These are phyloP conservation scores for Decorospora gaudefroyi DNA, from an alignment of 2,329 filamentous ascomycete genomes.

Conservation along the genomic window DNA sequence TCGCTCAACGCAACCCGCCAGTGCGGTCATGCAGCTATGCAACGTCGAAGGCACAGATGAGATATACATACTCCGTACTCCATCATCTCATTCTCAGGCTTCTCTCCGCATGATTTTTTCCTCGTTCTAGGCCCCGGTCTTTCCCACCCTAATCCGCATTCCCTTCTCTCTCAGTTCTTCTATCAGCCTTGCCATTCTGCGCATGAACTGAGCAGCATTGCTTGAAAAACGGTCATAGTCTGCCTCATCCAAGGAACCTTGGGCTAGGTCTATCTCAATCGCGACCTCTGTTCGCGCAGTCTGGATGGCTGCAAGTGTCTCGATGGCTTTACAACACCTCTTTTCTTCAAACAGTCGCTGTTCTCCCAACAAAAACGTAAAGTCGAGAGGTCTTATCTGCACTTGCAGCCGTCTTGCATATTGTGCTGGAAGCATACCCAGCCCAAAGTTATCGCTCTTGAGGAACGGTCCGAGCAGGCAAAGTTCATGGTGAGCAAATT, in stretches of 20 bases:
- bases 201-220: constrained; percentile 4
- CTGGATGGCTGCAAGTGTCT: constrained; percentile 6
- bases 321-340: constrained; percentile 8
- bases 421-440: constrained; percentile 15
- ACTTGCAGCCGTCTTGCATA: constrained; percentile 20
- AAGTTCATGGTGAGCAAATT: constrained; percentile 27
- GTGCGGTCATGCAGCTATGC: too few species aligned
- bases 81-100: too few species aligned
- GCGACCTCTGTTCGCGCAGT: constrained; percentile 12
- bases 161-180: constrained; percentile 2
- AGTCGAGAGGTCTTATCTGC: constrained; percentile 19
- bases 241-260: constrained; percentile 6
- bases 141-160: constrained; percentile 8
- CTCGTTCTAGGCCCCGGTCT: too few species aligned
- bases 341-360: constrained; percentile 12
- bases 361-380: constrained; percentile 9
- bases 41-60: too few species aligned
- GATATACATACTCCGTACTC: too few species aligned
- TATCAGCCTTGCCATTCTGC: constrained; percentile 1
- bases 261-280: constrained; percentile 12
- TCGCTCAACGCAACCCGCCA: too few species aligned
- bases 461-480: constrained; percentile 18
- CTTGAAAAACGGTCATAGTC: constrained; percentile 8
- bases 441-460: constrained; percentile 12
- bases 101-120: too few species aligned